Conservation (phyloP, 2,329 filamentous ascomycete genomes). For the Fusarium piperis region DNA sequence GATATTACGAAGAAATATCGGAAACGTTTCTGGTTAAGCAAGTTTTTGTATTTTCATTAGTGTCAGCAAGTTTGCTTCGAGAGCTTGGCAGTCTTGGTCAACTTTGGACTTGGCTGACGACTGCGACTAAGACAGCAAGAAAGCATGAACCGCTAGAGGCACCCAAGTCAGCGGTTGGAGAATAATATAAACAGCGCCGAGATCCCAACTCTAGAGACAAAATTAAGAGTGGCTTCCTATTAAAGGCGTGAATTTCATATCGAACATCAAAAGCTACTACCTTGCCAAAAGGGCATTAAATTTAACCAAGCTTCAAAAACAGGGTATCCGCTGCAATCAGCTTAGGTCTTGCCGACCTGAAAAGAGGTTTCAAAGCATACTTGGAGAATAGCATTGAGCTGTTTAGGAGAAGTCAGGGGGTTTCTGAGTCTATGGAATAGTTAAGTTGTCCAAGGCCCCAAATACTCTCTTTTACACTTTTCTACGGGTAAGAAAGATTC, state of each 20-base stretch:
- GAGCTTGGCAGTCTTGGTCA: too few species aligned
- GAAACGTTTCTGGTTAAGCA: background rate
- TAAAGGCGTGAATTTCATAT: background rate
- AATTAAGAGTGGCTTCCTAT: background rate
- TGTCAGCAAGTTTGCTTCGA: too few species aligned
- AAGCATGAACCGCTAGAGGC: background rate
- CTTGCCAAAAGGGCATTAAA: background rate
- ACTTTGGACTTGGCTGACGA: background rate
- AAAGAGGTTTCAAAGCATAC: background rate
- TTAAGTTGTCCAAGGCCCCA: too few species aligned
- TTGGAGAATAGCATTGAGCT: background rate
- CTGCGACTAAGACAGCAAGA: background rate
- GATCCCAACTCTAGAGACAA: background rate
- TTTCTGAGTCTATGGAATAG: too few species aligned
- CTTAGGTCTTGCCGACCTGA: background rate
- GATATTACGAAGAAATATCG: background rate
- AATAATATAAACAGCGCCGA: background rate
- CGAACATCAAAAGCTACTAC: too few species aligned
- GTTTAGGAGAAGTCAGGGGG: background rate
- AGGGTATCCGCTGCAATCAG: background rate
- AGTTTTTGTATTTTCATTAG: background rate
- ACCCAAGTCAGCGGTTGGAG: background rate
- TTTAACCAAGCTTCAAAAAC: background rate
- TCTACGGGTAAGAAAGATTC: background rate
- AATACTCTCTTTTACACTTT: background rate